Base-by-base conservation (phyloP, 345 rosid genomes). In the Populus ilicifolia region DNA sequence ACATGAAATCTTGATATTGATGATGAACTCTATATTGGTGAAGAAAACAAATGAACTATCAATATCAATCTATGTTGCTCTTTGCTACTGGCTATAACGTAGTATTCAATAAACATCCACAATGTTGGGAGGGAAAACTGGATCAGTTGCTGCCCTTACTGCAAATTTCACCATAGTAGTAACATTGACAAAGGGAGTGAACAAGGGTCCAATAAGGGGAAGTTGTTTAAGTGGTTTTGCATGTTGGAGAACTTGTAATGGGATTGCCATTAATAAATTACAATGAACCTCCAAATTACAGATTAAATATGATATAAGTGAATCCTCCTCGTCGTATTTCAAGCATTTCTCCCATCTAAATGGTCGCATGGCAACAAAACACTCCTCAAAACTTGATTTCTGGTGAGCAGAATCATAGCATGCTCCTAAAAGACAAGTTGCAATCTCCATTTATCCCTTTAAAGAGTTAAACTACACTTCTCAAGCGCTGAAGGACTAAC, bases 51-150 rank as follows among this genome's bases (percentile, higher is more conserved):
- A 59, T 48, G 71, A 38, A 2, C 62, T 33, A 39, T 30, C 33
- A 71, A 54, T 64, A 38, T 75, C 18, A 43, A 75, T 80, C 75
- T 82, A 90, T 82, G 83, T 80, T 4, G 83, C 79, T 82, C 77
- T 82, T 80, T 81, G 89, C 73, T 81, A 3, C 33, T 30, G 89
- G 79, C 77, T 84, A 39, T 86, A 85, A 17, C 88, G 88, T 30
- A 63, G 77, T 23, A 87, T 89, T 73, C 89, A 88, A 1, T 87
- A 79, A 56, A 82, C 82, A 17, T 89, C 90, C 6, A 89, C 16
- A 3, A 89, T 79, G 54, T 90, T 90, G 0, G 92, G 89, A 63
- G 92, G 92, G 64, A 89, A 87, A 35, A 87, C 92, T 2, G 88
- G 89, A 80, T 87, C 92, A 0, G 83, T 89, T 43, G 90, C 90